Evolutionary conservation across 768 basidiomycete species (phyloP), one percentile per base, ranked within the genome.

Genomic region (Suillus discolor): DNA sequence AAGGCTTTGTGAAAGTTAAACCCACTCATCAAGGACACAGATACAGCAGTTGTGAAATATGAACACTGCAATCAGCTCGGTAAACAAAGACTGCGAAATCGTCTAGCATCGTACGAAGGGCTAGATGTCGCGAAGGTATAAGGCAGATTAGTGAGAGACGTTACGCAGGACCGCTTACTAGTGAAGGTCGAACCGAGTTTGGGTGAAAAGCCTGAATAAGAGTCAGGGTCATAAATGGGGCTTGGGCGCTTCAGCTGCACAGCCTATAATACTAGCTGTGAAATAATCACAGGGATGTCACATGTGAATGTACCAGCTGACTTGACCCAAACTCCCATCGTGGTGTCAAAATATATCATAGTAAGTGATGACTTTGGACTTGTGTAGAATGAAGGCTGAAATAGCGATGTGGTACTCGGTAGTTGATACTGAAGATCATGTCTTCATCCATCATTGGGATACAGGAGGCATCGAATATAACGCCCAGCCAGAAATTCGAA

Each of bases 1-100:
- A 87, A 25, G 93, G 92, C 3, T 72, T 92, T 38, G 97, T 99
- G 31, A 31, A 31, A 31, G 31, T 31, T 7, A 31, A 31, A 31
- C 31, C 31, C 31, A 31, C 31, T 6, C 31, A 31, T 31, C 6
- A 1, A 31, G 31, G 31, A 31, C 31, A 31, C 31, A 31, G 31
- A 31, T 31, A 31, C 6, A 31, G 31, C 31, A 31, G 31, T 31
- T 31, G 31, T 31, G 31, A 31, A 31, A 31, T 31, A 31, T 31
- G 31, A 31, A 31, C 31, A 31, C 31, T 6, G 1, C 31, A 31
- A 31, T 31, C 31, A 31, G 31, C 31, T 31, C 31, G 31, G 31
- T 31, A 31, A 31, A 42, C 16, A 45, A 9, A n/a, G 11, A n/a
- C 9, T 4, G 44, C 4, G 44, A 45, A n/a, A 47, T n/a, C 11